Evolutionary conservation across 2,329 filamentous ascomycete species (phyloP).

Genomic region (Scolecobasidium constrictum): DNA sequence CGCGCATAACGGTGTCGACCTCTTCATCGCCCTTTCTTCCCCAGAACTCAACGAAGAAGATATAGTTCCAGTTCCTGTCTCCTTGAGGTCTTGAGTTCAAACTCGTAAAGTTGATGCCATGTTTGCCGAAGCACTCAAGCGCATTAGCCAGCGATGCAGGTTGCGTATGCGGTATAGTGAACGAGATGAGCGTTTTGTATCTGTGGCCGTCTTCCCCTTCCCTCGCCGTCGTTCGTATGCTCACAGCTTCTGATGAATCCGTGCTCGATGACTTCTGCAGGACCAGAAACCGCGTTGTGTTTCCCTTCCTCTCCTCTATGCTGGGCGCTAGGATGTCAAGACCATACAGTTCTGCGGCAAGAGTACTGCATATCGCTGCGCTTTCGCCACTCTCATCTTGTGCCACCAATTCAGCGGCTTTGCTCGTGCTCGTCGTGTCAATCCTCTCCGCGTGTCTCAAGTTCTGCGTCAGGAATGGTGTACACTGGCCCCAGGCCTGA

Average conservation of each 20-base stretch:
- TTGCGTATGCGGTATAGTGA: slow-evolving; percentile 61
- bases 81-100: slow-evolving; percentile 81
- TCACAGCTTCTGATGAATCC: background rate
- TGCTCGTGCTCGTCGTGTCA: slow-evolving; percentile 77
- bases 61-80: slow-evolving; percentile 70
- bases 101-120: slow-evolving; percentile 72
- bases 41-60: slow-evolving; percentile 89
- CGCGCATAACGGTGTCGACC: slow-evolving; percentile 50
- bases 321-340: slow-evolving; percentile 58
- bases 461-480: slow-evolving; percentile 56
- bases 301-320: slow-evolving; percentile 65
- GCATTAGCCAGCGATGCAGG: slow-evolving; percentile 78
- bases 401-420: slow-evolving; percentile 66
- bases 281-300: slow-evolving; percentile 71
- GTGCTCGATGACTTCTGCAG: slow-evolving; percentile 27
- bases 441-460: slow-evolving; percentile 62
- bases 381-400: slow-evolving; percentile 47
- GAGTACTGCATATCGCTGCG: slow-evolving; percentile 68
- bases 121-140: slow-evolving; percentile 64
- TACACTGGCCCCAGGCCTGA: slow-evolving; percentile 90
- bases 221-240: background rate
- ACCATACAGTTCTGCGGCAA: slow-evolving; percentile 58
- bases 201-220: slow-evolving; percentile 8
- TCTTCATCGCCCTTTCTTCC: slow-evolving; percentile 48
- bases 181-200: slow-evolving; percentile 55